Conservation (phyloP, 768 basidiomycete species). For the Boletus speciosus region DNA sequence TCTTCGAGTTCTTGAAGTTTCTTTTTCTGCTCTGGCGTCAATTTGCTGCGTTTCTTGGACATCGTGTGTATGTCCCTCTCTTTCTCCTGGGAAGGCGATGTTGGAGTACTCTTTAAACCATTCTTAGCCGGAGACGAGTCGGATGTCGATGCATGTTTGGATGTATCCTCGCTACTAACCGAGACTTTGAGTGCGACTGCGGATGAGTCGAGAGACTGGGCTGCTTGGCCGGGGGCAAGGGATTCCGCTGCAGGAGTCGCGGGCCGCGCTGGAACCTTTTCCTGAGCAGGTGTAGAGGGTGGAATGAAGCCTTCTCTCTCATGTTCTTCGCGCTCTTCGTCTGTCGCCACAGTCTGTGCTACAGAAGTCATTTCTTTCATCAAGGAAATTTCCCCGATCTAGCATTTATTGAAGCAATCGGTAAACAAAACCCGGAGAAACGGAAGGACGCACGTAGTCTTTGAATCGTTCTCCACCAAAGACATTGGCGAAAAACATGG, state of each 20-base stretch:
- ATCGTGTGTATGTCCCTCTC: constrained; percentile 36
- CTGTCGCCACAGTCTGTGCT: constrained; percentile 83
- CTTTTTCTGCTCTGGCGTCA: constrained; percentile 80
- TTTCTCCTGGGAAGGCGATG: constrained; percentile 29
- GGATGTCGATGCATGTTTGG: constrained; percentile 13
- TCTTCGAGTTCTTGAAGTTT: constrained; percentile 80
- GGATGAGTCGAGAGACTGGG: constrained; percentile 12
- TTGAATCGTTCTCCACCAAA: constrained; percentile 92
- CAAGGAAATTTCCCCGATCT: constrained; percentile 96
- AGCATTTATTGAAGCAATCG: constrained; percentile 3
- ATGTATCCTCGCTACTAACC: constrained; percentile 14
- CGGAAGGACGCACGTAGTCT: constrained; percentile 67
- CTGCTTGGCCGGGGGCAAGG: constrained; percentile 3
- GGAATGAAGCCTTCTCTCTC: constrained; percentile 59
- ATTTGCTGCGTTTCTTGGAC: constrained; percentile 42
- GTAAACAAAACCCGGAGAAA: neutral
- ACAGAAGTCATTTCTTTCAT: constrained; percentile 92
- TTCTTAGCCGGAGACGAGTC: constrained; percentile 18
- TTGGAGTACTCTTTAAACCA: constrained; percentile 23
- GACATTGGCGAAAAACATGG: constrained; percentile 91
- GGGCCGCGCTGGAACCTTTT: constrained; percentile 14
- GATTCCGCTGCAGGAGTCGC: constrained; percentile 15
- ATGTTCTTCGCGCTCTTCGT: constrained; percentile 88
- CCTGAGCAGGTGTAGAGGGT: constrained; percentile 16
- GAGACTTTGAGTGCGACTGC: constrained; percentile 18